Conservation (phyloP, 1,284 basidiomycete genomes). For the Cryptococcus sp. region DNA sequence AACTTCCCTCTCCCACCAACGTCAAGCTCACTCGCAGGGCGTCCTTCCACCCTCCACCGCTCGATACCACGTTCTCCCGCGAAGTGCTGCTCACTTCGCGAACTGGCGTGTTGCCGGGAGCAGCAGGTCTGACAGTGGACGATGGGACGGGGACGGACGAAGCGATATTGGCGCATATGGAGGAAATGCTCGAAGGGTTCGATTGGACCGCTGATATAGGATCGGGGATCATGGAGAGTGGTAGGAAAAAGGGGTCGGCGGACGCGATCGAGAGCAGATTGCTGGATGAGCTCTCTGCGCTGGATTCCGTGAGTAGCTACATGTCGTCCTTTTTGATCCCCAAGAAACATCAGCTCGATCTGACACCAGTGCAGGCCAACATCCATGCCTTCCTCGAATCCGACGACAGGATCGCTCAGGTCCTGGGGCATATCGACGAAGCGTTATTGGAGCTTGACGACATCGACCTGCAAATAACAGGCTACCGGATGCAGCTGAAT, state of each 20-base stretch:
- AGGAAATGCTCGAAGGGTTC: constrained; percentile 98
- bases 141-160: constrained; percentile 67
- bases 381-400: constrained; percentile 96
- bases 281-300: constrained; percentile 79
- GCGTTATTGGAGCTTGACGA: constrained; percentile 80
- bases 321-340: not conserved
- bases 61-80: constrained; percentile 51
- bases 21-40: constrained; percentile 31
- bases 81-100: constrained; percentile 67
- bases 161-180: constrained; percentile 83
- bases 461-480: constrained; percentile 80
- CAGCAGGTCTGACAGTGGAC: constrained; percentile 40
- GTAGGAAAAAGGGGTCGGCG: constrained; percentile 63
- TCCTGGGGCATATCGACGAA: constrained; percentile 84
- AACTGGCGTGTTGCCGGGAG: constrained; percentile 42
- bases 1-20: constrained; percentile 12
- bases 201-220: constrained; percentile 65
- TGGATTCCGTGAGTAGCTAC: constrained; percentile 72
- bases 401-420: constrained; percentile 77
- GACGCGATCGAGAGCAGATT: constrained; percentile 85
- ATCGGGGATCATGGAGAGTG: constrained; percentile 16
- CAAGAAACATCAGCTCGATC: not conserved
- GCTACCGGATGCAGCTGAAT: constrained; percentile 92
- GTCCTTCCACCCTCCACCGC: constrained; percentile 50
- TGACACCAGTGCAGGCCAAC: constrained; percentile 68